Evolutionary conservation across 352 stramenopile genomes (phyloP).

Genomic region (Globisporangium irregulare): DNA sequence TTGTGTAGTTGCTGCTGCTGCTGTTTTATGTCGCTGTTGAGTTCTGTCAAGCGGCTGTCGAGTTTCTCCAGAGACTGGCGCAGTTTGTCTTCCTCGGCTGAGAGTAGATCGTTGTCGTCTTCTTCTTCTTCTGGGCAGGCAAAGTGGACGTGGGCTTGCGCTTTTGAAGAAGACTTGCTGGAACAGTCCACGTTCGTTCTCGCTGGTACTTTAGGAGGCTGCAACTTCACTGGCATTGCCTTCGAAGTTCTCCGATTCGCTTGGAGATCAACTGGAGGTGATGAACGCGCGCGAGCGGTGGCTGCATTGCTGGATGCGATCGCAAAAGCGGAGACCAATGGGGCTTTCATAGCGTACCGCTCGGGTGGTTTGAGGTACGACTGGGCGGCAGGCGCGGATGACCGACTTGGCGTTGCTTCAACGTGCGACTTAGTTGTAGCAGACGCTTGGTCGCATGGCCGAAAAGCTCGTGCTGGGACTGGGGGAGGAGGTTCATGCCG

Average conservation of each 20-base stretch:
- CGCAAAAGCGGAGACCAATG: background rate
- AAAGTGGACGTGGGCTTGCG: background rate
- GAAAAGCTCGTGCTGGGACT: background rate
- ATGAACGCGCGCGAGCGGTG: background rate
- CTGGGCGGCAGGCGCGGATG: background rate
- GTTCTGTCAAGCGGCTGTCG: slow-evolving; percentile 30
- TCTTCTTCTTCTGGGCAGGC: background rate
- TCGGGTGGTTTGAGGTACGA: slow-evolving; percentile 8
- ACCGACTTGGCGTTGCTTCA: slow-evolving; percentile 1
- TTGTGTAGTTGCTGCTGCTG: slow-evolving; percentile 5
- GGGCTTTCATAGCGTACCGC: background rate
- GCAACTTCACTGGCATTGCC: background rate
- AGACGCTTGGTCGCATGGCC: background rate
- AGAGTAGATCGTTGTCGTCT: slow-evolving; percentile 32
- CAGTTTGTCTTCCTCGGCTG: slow-evolving; percentile 39
- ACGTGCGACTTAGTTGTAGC: background rate
- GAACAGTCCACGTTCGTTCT: background rate
- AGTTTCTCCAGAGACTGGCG: slow-evolving; percentile 61
- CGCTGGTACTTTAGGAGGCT: background rate
- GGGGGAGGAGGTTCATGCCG: background rate
- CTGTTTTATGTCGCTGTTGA: slow-evolving; percentile 9
- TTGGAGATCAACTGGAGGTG: background rate
- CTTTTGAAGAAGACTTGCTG: background rate
- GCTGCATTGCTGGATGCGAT: background rate
- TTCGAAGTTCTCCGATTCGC: background rate